These are phyloP conservation scores for Myxozyma vanderwaltii DNA, from an alignment of 805 yeast genomes.

Conservation along the genomic window DNA sequence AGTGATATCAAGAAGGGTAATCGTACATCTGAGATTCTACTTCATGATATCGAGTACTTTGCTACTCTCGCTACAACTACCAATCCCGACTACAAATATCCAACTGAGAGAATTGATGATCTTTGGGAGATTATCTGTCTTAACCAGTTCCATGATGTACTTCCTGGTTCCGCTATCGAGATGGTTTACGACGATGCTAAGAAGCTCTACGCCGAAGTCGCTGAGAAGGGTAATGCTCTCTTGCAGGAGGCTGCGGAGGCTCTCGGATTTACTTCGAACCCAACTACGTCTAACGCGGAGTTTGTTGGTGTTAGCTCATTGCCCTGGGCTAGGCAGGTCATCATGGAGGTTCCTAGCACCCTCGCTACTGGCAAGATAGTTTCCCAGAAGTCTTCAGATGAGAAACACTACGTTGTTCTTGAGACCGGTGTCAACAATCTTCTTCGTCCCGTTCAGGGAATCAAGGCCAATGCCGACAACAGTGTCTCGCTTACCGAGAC, in stretches of 20 bases:
- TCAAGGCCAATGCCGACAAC: slow-evolving; percentile 12
- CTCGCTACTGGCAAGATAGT: slow-evolving; percentile 2
- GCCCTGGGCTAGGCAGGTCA: slow-evolving; percentile 35
- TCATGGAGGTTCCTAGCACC: slow-evolving; percentile 19
- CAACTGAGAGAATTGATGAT: slow-evolving; percentile 62
- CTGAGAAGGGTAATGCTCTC: slow-evolving; percentile 56
- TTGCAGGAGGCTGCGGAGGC: slow-evolving; percentile 54
- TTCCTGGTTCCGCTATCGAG: slow-evolving; percentile 95
- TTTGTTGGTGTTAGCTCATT: slow-evolving; percentile 33
- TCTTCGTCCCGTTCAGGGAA: slow-evolving; percentile 21
- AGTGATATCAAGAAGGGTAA: slow-evolving; percentile 80
- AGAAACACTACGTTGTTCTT: slow-evolving; percentile 28
- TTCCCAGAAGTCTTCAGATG: slow-evolving; percentile 14
- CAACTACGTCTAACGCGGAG: slow-evolving; percentile 24
- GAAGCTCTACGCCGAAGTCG: slow-evolving; percentile 67
- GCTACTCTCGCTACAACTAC: slow-evolving; percentile 74
- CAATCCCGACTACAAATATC: slow-evolving; percentile 63
- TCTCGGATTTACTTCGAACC: slow-evolving; percentile 40
- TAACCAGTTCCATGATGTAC: slow-evolving; percentile 96
- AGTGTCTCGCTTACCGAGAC: slow-evolving; percentile 50
- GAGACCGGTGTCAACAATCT: slow-evolving; percentile 28
- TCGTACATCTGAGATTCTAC: slow-evolving; percentile 70
- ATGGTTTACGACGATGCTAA: slow-evolving; percentile 90
- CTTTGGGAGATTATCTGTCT: slow-evolving; percentile 88
- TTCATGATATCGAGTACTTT: slow-evolving; percentile 83